Conservation (phyloP, 345 rosid species). For the Ricinus communis region DNA sequence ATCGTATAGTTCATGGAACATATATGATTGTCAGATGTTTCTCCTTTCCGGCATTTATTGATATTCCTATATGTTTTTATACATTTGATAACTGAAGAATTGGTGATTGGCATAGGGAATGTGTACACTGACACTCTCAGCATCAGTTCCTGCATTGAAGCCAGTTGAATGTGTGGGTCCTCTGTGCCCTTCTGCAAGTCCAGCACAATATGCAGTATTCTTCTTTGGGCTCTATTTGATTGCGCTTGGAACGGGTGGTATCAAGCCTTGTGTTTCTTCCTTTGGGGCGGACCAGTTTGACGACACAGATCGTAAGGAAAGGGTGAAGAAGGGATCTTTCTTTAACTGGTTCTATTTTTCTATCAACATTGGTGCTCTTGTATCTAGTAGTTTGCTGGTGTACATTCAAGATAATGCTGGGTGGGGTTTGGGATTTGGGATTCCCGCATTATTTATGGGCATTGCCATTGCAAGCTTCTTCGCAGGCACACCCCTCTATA, state of each 20-base stretch:
- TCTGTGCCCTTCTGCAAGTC: slow-evolving; percentile 66
- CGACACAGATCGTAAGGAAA: slow-evolving; percentile 74
- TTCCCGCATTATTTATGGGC: slow-evolving; percentile 91
- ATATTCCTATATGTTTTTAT: neutral
- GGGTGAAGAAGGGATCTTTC: slow-evolving; percentile 81
- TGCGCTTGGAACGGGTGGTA: slow-evolving; percentile 92
- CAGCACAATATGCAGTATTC: slow-evolving; percentile 68
- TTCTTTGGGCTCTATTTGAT: slow-evolving; percentile 88
- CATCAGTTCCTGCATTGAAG: slow-evolving; percentile 61
- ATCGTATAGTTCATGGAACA: neutral
- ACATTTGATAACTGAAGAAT: slow-evolving; percentile 12
- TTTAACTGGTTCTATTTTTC: slow-evolving; percentile 96
- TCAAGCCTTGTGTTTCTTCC: slow-evolving; percentile 93
- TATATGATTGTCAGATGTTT: neutral
- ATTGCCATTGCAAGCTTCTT: slow-evolving; percentile 81
- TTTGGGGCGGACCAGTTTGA: slow-evolving; percentile 98
- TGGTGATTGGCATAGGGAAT: slow-evolving; percentile 59
- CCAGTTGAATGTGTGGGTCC: slow-evolving; percentile 64
- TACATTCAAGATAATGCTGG: slow-evolving; percentile 93
- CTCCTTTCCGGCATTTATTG: neutral
- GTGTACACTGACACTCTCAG: slow-evolving; percentile 82
- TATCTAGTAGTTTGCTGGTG: slow-evolving; percentile 81
- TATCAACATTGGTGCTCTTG: slow-evolving; percentile 82
- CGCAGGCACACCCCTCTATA: slow-evolving; percentile 79
- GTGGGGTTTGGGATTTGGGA: slow-evolving; percentile 94